Evolutionary conservation across 345 rosid genomes (phyloP).

Genomic region (Lumnitzera littorea): DNA sequence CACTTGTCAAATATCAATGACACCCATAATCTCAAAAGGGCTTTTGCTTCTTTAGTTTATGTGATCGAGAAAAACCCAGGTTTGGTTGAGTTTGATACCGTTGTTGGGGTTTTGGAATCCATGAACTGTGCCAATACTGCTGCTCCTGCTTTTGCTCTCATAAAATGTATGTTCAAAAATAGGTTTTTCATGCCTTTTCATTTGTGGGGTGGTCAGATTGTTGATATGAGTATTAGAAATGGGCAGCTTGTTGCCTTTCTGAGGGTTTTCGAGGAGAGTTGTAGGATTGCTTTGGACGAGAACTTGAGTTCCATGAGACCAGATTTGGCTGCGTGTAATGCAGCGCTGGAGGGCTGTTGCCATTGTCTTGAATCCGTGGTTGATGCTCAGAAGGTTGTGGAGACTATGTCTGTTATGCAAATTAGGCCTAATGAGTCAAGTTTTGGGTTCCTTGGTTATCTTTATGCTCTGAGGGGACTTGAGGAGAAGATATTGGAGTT

Average conservation of each 20-base stretch:
- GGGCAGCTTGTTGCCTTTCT: constrained; percentile 44
- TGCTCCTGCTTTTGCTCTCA: constrained; percentile 75
- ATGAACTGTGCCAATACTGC: constrained; percentile 51
- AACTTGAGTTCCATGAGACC: constrained; percentile 70
- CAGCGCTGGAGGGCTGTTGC: constrained; percentile 72
- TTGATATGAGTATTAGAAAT: constrained; percentile 47
- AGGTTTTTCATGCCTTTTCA: constrained; percentile 78
- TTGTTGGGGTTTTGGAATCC: constrained; percentile 44
- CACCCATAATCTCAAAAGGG: constrained; percentile 74
- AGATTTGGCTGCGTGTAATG: constrained; percentile 57
- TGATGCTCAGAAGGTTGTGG: constrained; percentile 63
- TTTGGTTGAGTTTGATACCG: constrained; percentile 46
- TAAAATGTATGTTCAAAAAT: constrained; percentile 68
- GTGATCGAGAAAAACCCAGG: constrained; percentile 58
- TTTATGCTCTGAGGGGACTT: constrained; percentile 75
- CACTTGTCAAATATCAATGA: constrained; percentile 47
- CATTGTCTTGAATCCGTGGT: constrained; percentile 41
- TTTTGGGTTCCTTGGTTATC: constrained; percentile 74
- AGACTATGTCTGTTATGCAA: constrained; percentile 64
- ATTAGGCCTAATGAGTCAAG: constrained; percentile 63
- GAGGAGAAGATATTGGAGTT: constrained; percentile 56
- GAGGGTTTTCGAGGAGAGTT: constrained; percentile 59
- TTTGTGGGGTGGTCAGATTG: constrained; percentile 47
- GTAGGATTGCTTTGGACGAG: constrained; percentile 67
- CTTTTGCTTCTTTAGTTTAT: constrained; percentile 77